Conservation (phyloP, 148 eudicot species). For the Pharnaceum exiguum region DNA sequence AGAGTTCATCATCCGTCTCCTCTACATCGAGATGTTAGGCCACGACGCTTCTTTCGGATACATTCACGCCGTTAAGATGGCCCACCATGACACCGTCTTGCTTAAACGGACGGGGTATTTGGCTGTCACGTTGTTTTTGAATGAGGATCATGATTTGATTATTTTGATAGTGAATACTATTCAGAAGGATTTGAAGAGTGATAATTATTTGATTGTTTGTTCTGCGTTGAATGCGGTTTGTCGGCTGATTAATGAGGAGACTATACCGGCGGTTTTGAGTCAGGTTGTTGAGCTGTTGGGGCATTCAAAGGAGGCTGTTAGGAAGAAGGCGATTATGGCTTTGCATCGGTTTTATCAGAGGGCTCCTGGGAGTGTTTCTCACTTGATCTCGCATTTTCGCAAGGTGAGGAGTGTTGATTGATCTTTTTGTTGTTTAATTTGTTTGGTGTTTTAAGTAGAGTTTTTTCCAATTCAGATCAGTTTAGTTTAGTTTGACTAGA, state of each 20-base stretch:
- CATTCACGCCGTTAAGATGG: conserved; percentile 94
- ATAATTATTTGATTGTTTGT: conserved; percentile 80
- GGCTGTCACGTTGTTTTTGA: conserved; percentile 79
- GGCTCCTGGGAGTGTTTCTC: conserved; percentile 68
- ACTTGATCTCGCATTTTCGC: conserved; percentile 72
- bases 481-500: too few species aligned
- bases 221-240: conserved; percentile 93
- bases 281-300: conserved; percentile 86
- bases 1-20: conserved; percentile 74
- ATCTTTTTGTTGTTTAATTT: neutral
- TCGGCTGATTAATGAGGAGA: conserved; percentile 89
- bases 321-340: conserved; percentile 99
- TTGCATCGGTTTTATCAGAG: conserved; percentile 84
- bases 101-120: conserved; percentile 84
- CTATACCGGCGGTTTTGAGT: conserved; percentile 84
- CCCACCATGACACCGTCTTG: conserved; percentile 61
- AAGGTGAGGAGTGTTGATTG: conserved; percentile 41
- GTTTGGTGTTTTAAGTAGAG: neutral
- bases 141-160: conserved; percentile 92
- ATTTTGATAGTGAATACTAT: conserved; percentile 93
- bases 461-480: too few species aligned
- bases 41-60: conserved; percentile 90
- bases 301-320: conserved; percentile 80
- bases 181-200: conserved; percentile 94
- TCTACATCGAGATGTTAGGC: conserved; percentile 89